phyloP scores from a whole-genome alignment of 352 stramenopile species.

The Pythium biforme region DNA sequence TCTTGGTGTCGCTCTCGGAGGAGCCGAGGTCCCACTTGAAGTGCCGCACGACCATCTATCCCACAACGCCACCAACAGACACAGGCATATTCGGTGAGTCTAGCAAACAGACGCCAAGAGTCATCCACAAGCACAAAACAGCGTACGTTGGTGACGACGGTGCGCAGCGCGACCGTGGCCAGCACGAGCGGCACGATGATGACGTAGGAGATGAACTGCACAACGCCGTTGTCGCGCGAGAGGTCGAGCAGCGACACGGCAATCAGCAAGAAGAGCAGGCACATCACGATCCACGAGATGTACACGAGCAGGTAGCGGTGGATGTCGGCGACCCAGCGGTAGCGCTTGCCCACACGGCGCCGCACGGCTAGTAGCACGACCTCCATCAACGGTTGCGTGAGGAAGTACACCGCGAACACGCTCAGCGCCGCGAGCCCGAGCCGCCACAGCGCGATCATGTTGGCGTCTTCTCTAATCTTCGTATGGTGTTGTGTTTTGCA shows the following conservation, averaged over 20 bases:
- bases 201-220: conserved; percentile 54
- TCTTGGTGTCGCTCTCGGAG: conserved; percentile 67
- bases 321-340: conserved; percentile 77
- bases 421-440: conserved; percentile 46
- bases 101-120: too few relatives aligned
- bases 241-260: conserved; percentile 56
- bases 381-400: conserved; percentile 51
- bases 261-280: conserved; percentile 48
- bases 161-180: conserved; percentile 69
- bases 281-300: conserved; percentile 69
- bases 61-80: too few relatives aligned
- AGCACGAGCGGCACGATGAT: conserved; percentile 67
- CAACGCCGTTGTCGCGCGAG: conserved; percentile 42
- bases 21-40: conserved; percentile 74
- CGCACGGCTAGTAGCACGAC: conserved; percentile 49
- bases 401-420: conserved; percentile 47
- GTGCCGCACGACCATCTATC: conserved; percentile 65
- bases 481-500: neutral
- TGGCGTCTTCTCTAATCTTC: neutral
- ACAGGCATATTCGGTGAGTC: too few relatives aligned
- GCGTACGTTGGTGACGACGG: conserved; percentile 76
- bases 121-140: neutral
- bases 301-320: conserved; percentile 76
- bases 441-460: conserved; percentile 54
- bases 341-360: conserved; percentile 58